Conservation (phyloP, 192 early-diverging fungal genomes). For the Obelidium mucronatum region DNA sequence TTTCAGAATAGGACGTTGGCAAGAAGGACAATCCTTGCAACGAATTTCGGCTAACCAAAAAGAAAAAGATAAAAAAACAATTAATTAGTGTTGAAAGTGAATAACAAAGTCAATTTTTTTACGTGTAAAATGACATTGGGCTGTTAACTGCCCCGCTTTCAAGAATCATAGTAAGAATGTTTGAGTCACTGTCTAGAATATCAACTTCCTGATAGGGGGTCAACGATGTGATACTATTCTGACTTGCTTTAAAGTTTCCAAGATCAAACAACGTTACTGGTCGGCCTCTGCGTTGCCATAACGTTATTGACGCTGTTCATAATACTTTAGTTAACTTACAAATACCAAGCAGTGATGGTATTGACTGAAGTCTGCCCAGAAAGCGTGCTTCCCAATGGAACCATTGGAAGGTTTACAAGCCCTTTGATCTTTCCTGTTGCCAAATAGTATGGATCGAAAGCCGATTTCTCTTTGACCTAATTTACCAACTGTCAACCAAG, state of each 20-base stretch:
- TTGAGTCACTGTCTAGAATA: conserved; percentile 18
- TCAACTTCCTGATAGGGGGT: conserved; percentile 16
- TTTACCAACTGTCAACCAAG: not conserved
- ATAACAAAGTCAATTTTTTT: not conserved
- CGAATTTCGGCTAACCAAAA: conserved; percentile 6
- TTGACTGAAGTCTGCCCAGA: not conserved
- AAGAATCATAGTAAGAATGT: not conserved
- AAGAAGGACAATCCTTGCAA: not conserved
- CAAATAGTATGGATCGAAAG: conserved; percentile 19
- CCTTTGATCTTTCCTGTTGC: not conserved
- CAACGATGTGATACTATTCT: not conserved
- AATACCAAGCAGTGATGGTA: conserved; percentile 5
- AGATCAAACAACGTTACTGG: conserved; percentile 12
- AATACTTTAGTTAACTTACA: conserved; percentile 15
- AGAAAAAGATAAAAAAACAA: not conserved
- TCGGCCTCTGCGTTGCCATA: conserved; percentile 7
- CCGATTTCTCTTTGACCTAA: conserved; percentile 3
- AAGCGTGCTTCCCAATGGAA: conserved; percentile 24
- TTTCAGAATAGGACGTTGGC: not conserved
- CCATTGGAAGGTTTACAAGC: conserved; percentile 23
- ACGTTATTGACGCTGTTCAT: not conserved
- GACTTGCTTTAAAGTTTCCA: not conserved
- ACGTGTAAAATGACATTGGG: conserved; percentile 25
- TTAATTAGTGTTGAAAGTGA: not conserved
- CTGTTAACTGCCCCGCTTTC: not conserved